Conservation (phyloP, 192 early-diverging fungal species). For the Coemansia sp. region DNA sequence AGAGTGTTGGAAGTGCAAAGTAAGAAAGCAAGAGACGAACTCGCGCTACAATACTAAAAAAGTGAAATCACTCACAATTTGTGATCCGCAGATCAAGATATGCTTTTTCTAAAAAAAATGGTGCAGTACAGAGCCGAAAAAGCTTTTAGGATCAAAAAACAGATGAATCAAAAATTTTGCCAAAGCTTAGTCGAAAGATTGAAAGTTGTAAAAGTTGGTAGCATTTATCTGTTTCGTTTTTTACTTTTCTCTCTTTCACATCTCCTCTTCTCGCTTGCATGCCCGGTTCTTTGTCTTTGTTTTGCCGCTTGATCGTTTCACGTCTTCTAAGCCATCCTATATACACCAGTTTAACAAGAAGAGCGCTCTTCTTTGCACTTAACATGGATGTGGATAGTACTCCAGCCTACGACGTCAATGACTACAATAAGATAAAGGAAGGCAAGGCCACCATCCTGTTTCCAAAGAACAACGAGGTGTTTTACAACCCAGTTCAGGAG, state of each 20-base stretch:
- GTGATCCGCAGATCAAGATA: too few species aligned
- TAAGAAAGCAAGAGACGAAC: too few species aligned
- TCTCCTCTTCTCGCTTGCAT: neutral
- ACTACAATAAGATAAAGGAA: slow-evolving; percentile 69
- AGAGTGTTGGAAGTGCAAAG: neutral
- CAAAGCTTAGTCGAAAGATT: neutral
- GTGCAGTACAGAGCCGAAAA: neutral
- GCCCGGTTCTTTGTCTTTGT: neutral
- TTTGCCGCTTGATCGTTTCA: neutral
- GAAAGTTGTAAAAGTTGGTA: neutral
- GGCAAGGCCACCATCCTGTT: slow-evolving; percentile 83
- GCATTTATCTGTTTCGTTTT: neutral
- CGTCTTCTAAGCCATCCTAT: neutral
- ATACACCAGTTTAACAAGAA: neutral
- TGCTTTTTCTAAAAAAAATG: neutral
- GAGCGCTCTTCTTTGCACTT: neutral
- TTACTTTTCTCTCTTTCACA: neutral
- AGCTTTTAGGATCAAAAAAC: neutral
- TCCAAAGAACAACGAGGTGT: slow-evolving; percentile 87
- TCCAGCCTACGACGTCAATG: slow-evolving; percentile 38
- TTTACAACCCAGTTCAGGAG: slow-evolving; percentile 98
- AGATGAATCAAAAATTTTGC: too few species aligned
- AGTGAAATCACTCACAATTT: too few species aligned
- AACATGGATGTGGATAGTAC: slow-evolving; percentile 19
- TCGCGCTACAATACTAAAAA: too few species aligned